Base-by-base conservation (phyloP, 2,329 filamentous ascomycete genomes). In the Cordyceps javanica region DNA sequence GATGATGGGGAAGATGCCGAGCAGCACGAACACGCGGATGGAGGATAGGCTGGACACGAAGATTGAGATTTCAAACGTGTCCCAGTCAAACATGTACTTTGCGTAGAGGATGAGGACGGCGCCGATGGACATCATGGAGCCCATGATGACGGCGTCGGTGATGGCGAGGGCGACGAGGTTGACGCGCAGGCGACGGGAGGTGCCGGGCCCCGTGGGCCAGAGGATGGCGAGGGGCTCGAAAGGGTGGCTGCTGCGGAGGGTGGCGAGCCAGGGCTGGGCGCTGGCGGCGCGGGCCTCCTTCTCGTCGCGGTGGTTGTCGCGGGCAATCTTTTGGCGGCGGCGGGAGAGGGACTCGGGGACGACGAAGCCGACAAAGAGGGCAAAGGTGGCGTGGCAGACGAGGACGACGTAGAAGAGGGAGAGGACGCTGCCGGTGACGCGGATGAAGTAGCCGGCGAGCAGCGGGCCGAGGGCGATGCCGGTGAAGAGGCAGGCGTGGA, bases 391-490 rank as follows among this genome's bases (percentile, higher is more conserved):
- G 67, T 97, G 90, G 59, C 88, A 88, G 3, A 73, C 84, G 13
- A 96, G 72, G 0, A 88, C 85, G 39, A 91, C 77, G 69, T 95
- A 96, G 70, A 99, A 97, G 48, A 96, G 82, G n/a, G 85, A 82
- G 7, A 97, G 70, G 16, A 95, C 78, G 44, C 82, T 83, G 8
- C 89, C 89, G 0, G 89, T 92, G 70, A 79, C 81, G 65, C 89
- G 83, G 65, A 96, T 87, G 44, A 97, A 77, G 64, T 89, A 87
- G 2, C 89, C 92, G 0, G 91, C 88, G 23, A 96, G 67, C 3
- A 95, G 79, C 8, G 94, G 94, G 0, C 94, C 94, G 32, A 93
- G 73, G 0, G 94, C 93, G 46, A 97, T 83, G n/a, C 94, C 94
- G 2, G 82, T 81, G 70, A 96, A 97, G 9, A 99, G 77, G 63